Conservation (phyloP, 2,329 filamentous ascomycete species). For the Calonectria pteridis region DNA sequence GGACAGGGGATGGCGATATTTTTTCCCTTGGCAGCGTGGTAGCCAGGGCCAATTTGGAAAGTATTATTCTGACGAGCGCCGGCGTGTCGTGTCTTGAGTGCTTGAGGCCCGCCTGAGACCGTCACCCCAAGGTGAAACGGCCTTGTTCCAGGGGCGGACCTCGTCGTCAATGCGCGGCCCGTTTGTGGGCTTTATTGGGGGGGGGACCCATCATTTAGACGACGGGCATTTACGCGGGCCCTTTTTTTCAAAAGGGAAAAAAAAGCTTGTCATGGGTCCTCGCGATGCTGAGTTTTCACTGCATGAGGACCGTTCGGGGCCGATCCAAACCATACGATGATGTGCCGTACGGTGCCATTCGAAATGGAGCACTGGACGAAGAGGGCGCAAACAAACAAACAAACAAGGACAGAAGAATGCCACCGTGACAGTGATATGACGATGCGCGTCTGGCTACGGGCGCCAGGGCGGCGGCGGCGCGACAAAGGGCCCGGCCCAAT, state of each 20-base stretch:
- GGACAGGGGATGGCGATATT: slow-evolving; percentile 30
- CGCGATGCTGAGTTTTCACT: slow-evolving; percentile 12
- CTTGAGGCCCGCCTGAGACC: slow-evolving; percentile 41
- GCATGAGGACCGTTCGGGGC: not conserved
- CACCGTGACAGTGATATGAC: slow-evolving; percentile 6
- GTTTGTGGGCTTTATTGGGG: slow-evolving; percentile 21
- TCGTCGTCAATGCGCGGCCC: slow-evolving; percentile 36
- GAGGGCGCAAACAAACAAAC: not conserved
- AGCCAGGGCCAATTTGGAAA: slow-evolving; percentile 8
- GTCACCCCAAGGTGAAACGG: slow-evolving; percentile 42
- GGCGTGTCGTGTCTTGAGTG: slow-evolving; percentile 39
- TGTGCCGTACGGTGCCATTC: slow-evolving; percentile 1
- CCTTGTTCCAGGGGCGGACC: slow-evolving; percentile 30
- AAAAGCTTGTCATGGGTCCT: slow-evolving; percentile 8
- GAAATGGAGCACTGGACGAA: not conserved
- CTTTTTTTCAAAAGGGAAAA: slow-evolving; percentile 17
- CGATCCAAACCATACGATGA: slow-evolving; percentile 9
- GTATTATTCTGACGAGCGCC: slow-evolving; percentile 22
- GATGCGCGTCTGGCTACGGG: not conserved
- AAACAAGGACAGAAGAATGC: not conserved
- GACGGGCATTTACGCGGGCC: slow-evolving; percentile 25
- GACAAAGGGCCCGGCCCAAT: slow-evolving; percentile 11
- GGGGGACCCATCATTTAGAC: slow-evolving; percentile 2
- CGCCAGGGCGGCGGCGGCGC: slow-evolving; percentile 13
- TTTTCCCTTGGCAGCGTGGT: not conserved